Percentiles rank a stretch among this genome's conserved stretches.
These are phyloP conservation scores for Aureobasidium sp. DNA, from an alignment of 2,329 filamentous ascomycete species.

Conservation along the genomic window DNA sequence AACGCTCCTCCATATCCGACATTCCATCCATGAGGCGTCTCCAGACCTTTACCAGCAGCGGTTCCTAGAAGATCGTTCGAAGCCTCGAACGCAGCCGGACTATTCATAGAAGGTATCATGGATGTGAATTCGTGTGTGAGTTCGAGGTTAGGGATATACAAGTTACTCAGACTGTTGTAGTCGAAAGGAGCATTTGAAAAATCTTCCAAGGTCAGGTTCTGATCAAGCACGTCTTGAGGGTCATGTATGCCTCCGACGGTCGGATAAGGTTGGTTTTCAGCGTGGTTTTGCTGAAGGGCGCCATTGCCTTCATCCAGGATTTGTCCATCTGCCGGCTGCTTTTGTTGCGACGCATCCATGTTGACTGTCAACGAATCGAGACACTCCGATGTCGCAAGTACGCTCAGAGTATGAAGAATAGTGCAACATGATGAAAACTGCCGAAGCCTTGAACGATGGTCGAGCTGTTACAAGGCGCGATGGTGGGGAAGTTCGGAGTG, in stretches of 20 bases:
- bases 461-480: background rate
- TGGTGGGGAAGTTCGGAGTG: background rate
- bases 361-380: background rate
- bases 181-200: constrained; percentile 2
- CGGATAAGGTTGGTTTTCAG: background rate
- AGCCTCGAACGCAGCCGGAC: background rate
- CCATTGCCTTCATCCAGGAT: background rate
- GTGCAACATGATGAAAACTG: background rate
- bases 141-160: background rate
- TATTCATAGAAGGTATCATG: background rate
- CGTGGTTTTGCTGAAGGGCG: background rate
- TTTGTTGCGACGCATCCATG: constrained; percentile 7
- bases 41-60: constrained; percentile 1
- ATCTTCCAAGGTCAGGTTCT: background rate
- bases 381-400: background rate
- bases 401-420: background rate
- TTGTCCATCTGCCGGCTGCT: background rate
- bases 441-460: background rate
- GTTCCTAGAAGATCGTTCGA: constrained; percentile 1
- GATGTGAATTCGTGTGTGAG: background rate
- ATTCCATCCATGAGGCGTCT: background rate
- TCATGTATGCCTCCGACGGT: background rate
- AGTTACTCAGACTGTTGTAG: background rate
- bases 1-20: background rate
- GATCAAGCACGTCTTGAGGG: background rate